Base-by-base conservation (phyloP, 208 protist species). In the Leishmania lainsoni region DNA sequence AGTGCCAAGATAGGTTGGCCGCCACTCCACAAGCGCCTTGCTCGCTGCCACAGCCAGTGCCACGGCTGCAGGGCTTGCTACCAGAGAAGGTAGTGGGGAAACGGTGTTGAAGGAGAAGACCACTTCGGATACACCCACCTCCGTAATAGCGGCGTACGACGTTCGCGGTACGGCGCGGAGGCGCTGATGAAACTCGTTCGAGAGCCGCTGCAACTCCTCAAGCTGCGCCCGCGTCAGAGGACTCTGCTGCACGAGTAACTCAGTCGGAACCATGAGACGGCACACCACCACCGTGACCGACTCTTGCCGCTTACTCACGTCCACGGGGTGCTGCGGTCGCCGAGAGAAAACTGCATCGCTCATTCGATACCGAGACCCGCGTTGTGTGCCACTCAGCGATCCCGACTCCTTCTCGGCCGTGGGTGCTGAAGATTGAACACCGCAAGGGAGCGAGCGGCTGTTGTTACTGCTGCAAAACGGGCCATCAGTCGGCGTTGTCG, bases 281-380 rank as follows among this genome's bases (percentile, higher is more conserved):
- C 81, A 84, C 75, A 84, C 76, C 68, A 84, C 81, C 26, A 84
- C 81, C 16, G 81, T 84, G 45, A 84, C 81, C 22, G 78, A 76
- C 65, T 80, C 76, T 61, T 78, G 68, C 69, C 70, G 22, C 29
- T 74, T 45, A n/a, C 76, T 84, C 71, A 65, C 51, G 17, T 80
- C 76, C 8, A 65, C 70, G 6, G 75, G 81, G 52, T 80, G 75
- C 5, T 45, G 69, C 16, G 81, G 81, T 54, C 76, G 76, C 12
- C 81, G 76, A 1, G 76, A 63, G 16, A 84, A 73, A 10, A 78
- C 48, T 0, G 68, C 59, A 14, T 76, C 72, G 51, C 29, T 76
- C 49, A 61, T 39, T 35, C 14, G 72, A 58, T 76, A 56, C 1
- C 72, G 72, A n/a, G 51, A 61, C 29, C 51, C 29, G 2, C 6